phyloP scores from a whole-genome alignment of 2,329 filamentous ascomycete genomes.

The Pyrenochaeta sp. region DNA sequence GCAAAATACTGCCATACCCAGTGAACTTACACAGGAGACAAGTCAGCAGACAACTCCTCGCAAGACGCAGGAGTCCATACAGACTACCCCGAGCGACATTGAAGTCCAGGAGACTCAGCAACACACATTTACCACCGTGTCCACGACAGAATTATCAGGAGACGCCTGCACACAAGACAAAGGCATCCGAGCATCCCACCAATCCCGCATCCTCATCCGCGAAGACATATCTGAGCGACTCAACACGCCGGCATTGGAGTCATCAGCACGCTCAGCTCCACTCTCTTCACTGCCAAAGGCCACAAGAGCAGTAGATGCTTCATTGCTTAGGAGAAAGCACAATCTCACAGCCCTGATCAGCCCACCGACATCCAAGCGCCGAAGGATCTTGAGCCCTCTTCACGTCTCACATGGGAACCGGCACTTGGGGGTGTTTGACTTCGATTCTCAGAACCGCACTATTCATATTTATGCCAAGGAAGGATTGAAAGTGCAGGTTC shows the following conservation, averaged over 20 bases:
- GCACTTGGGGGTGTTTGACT: slow-evolving; percentile 22
- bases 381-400: slow-evolving; percentile 19
- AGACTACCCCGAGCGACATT: slow-evolving; percentile 11
- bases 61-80: slow-evolving; percentile 14
- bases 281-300: background rate
- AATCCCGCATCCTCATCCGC: slow-evolving; percentile 26
- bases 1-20: slow-evolving; percentile 24
- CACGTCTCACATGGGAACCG: slow-evolving; percentile 15
- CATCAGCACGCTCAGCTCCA: background rate
- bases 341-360: slow-evolving; percentile 18
- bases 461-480: slow-evolving; percentile 28
- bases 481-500: slow-evolving; percentile 24
- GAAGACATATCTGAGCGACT: slow-evolving; percentile 28
- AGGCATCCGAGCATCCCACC: slow-evolving; percentile 25
- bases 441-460: slow-evolving; percentile 24
- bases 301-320: background rate
- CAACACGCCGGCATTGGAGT: background rate
- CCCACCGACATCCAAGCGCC: slow-evolving; percentile 30
- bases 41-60: slow-evolving; percentile 26
- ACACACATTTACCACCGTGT: slow-evolving; percentile 12
- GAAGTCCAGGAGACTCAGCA: slow-evolving; percentile 30
- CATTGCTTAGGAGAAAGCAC: slow-evolving; percentile 10
- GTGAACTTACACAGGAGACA: slow-evolving; percentile 33
- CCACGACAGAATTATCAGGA: slow-evolving; percentile 20
- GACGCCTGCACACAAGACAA: slow-evolving; percentile 30